Evolutionary conservation across 129 eudicot species (phyloP), one percentile per base, ranked within the genome.

Genomic region (Flaveria brownii): DNA sequence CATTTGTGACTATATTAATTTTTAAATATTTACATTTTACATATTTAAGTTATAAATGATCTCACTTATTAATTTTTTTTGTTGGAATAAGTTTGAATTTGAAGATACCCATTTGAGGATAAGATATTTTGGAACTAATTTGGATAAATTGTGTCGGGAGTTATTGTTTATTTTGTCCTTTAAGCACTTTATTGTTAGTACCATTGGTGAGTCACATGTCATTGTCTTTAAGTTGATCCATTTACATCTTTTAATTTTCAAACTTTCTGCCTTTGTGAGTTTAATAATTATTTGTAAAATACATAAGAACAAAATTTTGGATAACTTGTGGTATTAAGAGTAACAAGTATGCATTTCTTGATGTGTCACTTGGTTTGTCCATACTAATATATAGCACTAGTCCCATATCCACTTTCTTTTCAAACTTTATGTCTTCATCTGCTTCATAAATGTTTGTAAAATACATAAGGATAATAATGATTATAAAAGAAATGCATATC

Each of bases 141-240:
- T 43, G 74, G 84, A 80, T 33, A 55, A 74, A 55, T 66, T 17
- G 76, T 47, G 82, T 70, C 66, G 67, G 81, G 57, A 67, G 81
- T 67, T 77, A 77, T 71, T 60, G 57, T 74, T 74, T 74, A 66
- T 28, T 54, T 66, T 80, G 84, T 74, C 75, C 80, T 67, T 80
- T 80, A 68, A 67, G 65, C 80, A 56, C 84, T 56, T 51, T 52
- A 80, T 73, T 65, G 79, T 42, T 73, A 26, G 84, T 74, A 80
- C 84, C 80, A 80, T 80, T 74, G 55, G 80, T 57, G 76, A 76
- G 63, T 80, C 84, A 80, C 84, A 50, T 80, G 84, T 80, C 84
- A 22, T 23, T 80, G 84, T 80, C 84, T 80, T 62, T 67, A 80
- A 80, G 75, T 43, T 74, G 84, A 49, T 67, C 70, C 84, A 80